Evolutionary conservation across 306 rosid genomes (phyloP), one percentile per base, ranked within the genome.

Genomic region (Chamaecrista fasciculata): DNA sequence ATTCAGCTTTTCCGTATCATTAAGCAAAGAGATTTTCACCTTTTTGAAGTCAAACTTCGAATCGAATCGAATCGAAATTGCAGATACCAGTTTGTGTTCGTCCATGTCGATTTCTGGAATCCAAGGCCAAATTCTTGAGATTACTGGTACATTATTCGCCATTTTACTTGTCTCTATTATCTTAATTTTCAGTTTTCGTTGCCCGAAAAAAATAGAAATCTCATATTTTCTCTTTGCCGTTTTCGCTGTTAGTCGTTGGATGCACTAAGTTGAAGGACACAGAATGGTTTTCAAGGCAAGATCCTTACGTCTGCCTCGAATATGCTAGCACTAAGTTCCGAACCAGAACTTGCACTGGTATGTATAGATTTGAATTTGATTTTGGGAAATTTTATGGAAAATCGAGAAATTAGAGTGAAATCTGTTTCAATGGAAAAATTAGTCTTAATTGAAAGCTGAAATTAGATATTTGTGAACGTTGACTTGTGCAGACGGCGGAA

Each of bases 231-330:
- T 36, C 28, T 59, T 0, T 37, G 43, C 2, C 12, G 26, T 33
- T 11, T 14, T 31, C 33, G 79, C 55, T 48, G 69, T 77, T 77
- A 87, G 96, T 92, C 15, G 87, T 86, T 39, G 85, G 82, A 33
- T 92, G 98, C 67, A 61, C 84, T 62, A 89, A 86, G 46, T 82
- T 92, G 96, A 92, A 80, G 76, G 95, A 89, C 52, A 89, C 90
- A 0, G 95, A 89, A 78, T 89, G 98, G 98, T 76, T 90, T 77
- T 86, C 98, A 18, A 71, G 96, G 78, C 96, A 92, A 71, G 96
- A 92, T 72, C 96, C 96, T 0, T 92, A 89, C 34, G 96, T 92
- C 6, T 87, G 92, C 55, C 39, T 92, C 34, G 96, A 90, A 77
- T 92, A 92, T 70, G 95, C 81, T 2, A 74, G 80, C 69, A 43